These are phyloP conservation scores for Lippia alba DNA, from an alignment of 305 asterid species.

Conservation along the genomic window DNA sequence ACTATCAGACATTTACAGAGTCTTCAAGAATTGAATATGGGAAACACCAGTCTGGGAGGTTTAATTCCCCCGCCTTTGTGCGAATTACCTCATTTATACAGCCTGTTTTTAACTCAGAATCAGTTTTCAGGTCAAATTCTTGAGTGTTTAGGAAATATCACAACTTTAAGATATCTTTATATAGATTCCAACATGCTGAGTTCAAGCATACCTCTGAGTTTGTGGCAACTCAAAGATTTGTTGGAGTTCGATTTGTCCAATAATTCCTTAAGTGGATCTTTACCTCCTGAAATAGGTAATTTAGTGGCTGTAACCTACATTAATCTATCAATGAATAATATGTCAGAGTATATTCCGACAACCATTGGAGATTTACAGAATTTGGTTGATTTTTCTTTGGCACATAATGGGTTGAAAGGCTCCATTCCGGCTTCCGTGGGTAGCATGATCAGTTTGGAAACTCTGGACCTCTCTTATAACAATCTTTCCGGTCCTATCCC, in stretches of 20 bases:
- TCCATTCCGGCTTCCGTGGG: background rate
- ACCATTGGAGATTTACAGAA: background rate
- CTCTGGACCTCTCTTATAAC: conserved; percentile 11
- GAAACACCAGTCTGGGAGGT: background rate
- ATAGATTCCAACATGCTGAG: background rate
- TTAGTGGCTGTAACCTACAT: too few relatives aligned
- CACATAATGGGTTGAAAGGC: too few relatives aligned
- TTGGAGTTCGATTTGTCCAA: background rate
- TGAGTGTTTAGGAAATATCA: background rate
- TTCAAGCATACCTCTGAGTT: background rate
- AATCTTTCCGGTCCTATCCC: conserved; percentile 25
- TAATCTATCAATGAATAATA: too few relatives aligned
- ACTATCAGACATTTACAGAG: background rate
- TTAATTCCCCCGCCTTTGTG: background rate
- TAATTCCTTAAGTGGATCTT: background rate
- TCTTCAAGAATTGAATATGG: conserved; percentile 2
- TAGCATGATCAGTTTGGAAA: background rate
- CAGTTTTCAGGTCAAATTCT: background rate
- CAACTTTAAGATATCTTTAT: background rate
- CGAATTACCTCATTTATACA: background rate
- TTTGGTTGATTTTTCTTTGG: too few relatives aligned
- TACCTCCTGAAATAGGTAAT: too few relatives aligned
- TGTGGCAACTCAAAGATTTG: background rate
- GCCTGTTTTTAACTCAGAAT: background rate
- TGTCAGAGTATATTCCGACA: too few relatives aligned